These are phyloP conservation scores for Aspergillus indologenus DNA, from an alignment of 495 filamentous ascomycete species.

Conservation along the genomic window DNA sequence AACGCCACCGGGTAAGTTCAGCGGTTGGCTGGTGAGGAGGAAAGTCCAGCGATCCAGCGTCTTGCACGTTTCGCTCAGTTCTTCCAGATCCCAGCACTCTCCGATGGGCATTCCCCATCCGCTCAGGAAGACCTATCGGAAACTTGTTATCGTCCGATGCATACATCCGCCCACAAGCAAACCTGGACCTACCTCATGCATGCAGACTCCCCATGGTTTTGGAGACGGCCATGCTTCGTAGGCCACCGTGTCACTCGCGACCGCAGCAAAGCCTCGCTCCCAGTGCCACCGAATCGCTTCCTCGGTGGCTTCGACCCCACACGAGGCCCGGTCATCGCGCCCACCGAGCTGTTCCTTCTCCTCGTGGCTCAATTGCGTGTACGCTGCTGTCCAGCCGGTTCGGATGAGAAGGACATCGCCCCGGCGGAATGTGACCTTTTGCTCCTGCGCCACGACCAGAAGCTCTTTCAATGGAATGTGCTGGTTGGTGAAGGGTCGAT, in stretches of 20 bases:
- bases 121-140: too few species aligned
- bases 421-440: slow-evolving; percentile 28
- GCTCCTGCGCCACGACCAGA: slow-evolving; percentile 21
- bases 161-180: too few species aligned
- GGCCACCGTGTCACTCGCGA: slow-evolving; percentile 37
- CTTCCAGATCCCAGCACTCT: slow-evolving; percentile 9
- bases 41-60: slow-evolving; percentile 33
- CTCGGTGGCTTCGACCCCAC: slow-evolving; percentile 36
- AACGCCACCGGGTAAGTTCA: slow-evolving; percentile 42
- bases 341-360: slow-evolving; percentile 13
- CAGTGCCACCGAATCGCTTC: slow-evolving; percentile 36
- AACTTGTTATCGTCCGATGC: too few species aligned
- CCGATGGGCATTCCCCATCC: slow-evolving; percentile 53
- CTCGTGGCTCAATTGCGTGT: slow-evolving; percentile 22
- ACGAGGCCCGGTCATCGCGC: slow-evolving; percentile 11
- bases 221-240: slow-evolving; percentile 38
- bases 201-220: slow-evolving; percentile 29
- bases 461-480: slow-evolving; percentile 34
- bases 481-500: slow-evolving; percentile 26
- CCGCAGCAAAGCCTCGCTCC: slow-evolving; percentile 39
- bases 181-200: too few species aligned
- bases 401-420: slow-evolving; percentile 50
- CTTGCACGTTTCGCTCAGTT: slow-evolving; percentile 7
- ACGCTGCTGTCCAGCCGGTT: slow-evolving; percentile 33
- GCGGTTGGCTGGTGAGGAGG: slow-evolving; percentile 40